Conservation (phyloP, 2,329 filamentous ascomycete species). For the Neofusicoccum parvum region DNA sequence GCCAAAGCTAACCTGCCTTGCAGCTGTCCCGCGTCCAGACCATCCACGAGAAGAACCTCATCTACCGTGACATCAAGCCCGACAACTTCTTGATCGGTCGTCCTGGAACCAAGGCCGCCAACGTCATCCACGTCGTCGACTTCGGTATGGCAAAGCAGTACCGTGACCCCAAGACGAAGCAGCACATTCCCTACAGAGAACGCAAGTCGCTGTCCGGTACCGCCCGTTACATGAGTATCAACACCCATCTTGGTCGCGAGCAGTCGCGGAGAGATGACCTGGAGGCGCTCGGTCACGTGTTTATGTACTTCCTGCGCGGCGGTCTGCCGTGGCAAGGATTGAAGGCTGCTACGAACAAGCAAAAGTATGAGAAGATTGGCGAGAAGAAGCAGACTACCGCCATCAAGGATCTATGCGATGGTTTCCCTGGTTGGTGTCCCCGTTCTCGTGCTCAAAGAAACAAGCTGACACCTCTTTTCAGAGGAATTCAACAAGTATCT, state of each 20-base stretch:
- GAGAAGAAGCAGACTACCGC: conserved; percentile 99
- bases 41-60: conserved; percentile 98
- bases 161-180: conserved; percentile 97
- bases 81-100: conserved; percentile 98
- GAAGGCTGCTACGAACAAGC: conserved; percentile 76
- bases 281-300: conserved; percentile 75
- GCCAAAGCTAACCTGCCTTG: conserved; percentile 21
- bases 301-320: conserved; percentile 69
- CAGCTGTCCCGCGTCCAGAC: conserved; percentile 87
- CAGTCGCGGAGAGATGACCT: conserved; percentile 95
- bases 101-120: conserved; percentile 88
- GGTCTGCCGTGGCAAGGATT: conserved; percentile 69
- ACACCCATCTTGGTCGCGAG: conserved; percentile 94
- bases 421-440: conserved; percentile 69
- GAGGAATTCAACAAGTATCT: conserved; percentile 98
- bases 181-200: conserved; percentile 97
- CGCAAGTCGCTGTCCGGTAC: conserved; percentile 96
- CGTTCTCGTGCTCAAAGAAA: neutral
- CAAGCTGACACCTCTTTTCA: conserved; percentile 40
- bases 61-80: conserved; percentile 98
- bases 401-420: conserved; percentile 95
- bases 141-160: conserved; percentile 99
- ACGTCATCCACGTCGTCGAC: conserved; percentile 97
- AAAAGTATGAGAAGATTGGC: conserved; percentile 99
- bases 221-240: conserved; percentile 99